Percentiles rank a stretch among this genome's conserved stretches.
Conservation (phyloP, 768 basidiomycete genomes). For the Serendipita indica region DNA sequence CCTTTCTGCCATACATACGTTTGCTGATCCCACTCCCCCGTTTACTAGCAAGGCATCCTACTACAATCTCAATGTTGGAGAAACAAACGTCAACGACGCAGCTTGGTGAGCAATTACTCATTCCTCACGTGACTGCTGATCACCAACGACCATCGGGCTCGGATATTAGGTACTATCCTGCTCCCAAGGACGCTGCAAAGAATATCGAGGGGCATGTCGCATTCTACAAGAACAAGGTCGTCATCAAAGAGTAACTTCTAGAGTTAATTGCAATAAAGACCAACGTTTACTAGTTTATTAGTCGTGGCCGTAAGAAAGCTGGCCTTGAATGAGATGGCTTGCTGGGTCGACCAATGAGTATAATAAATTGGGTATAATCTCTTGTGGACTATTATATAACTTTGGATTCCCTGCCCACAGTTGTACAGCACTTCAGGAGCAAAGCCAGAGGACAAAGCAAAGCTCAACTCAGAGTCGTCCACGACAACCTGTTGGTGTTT, state of each 20-base stretch:
- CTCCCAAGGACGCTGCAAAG: constrained; percentile 39
- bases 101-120: constrained; percentile 39
- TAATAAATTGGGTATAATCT: too few relatives aligned
- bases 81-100: constrained; percentile 36
- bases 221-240: constrained; percentile 52
- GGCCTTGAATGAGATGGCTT: constrained; percentile 22
- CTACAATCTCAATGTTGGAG: constrained; percentile 41
- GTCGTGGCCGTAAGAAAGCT: constrained; percentile 27
- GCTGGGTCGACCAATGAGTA: too few relatives aligned
- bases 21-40: not conserved
- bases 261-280: not conserved
- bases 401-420: too few relatives aligned
- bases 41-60: constrained; percentile 43
- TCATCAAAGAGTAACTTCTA: constrained; percentile 9
- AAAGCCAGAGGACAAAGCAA: too few relatives aligned
- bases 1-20: not conserved
- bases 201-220: constrained; percentile 54
- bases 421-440: too few relatives aligned
- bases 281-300: not conserved
- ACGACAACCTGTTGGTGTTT: too few relatives aligned
- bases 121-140: not conserved
- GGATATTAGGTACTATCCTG: constrained; percentile 50
- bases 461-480: too few relatives aligned
- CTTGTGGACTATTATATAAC: too few relatives aligned
- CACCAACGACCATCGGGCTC: not conserved